Evolutionary conservation across 192 early-diverging fungal genomes (phyloP).

Genomic region (Allomyces javanicus): DNA sequence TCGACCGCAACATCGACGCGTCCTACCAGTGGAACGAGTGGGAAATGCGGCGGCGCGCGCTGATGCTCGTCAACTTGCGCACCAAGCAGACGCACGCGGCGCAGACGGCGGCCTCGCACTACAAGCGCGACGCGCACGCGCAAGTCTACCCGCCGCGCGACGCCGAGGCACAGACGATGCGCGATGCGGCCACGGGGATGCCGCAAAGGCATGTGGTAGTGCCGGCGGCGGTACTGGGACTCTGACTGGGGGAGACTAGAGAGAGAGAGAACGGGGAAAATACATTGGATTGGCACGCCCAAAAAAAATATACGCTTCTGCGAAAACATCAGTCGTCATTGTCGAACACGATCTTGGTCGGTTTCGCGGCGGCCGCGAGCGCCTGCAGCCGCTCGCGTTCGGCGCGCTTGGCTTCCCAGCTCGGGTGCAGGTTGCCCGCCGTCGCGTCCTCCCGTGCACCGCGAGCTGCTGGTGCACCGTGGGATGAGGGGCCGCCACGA

Average conservation of each 20-base stretch:
- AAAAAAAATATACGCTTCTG: too few species aligned
- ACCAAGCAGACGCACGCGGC: slow-evolving; percentile 32
- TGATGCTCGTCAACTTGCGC: slow-evolving; percentile 38
- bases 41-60: slow-evolving; percentile 26
- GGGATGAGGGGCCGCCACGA: too few species aligned
- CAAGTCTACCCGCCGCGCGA: slow-evolving; percentile 27
- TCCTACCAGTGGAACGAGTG: slow-evolving; percentile 46
- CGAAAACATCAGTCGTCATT: too few species aligned
- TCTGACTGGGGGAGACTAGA: neutral
- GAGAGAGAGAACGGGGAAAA: too few species aligned
- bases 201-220: neutral
- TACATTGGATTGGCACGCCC: too few species aligned
- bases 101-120: slow-evolving; percentile 25
- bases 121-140: slow-evolving; percentile 28
- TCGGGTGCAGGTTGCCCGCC: too few species aligned
- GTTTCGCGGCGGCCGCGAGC: too few species aligned
- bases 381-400: too few species aligned
- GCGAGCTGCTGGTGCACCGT: too few species aligned
- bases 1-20: slow-evolving; percentile 21
- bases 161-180: neutral
- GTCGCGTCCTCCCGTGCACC: too few species aligned
- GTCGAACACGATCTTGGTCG: too few species aligned
- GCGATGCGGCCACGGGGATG: neutral
- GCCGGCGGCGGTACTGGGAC: neutral
- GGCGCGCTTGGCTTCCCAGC: too few species aligned